Evolutionary conservation across 2,329 filamentous ascomycete species (phyloP), one percentile per base, ranked within the genome.

Genomic region (Ceratocystis lukuohia): DNA sequence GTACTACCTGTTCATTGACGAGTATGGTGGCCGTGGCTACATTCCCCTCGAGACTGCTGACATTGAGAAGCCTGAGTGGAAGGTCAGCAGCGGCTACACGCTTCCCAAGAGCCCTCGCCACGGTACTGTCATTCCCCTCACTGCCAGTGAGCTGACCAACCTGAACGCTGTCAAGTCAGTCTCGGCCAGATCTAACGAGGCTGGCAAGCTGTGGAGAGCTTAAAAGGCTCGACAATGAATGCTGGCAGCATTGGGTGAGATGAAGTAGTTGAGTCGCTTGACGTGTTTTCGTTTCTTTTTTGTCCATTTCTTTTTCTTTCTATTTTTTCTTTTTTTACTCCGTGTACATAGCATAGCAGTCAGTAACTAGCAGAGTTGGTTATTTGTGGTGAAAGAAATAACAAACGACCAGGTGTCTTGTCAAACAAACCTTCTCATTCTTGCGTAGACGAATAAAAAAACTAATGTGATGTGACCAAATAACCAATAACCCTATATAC

Each of bases 1-100:
- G 71, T 83, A 76, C 69, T 83, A 82, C 69, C 77, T 83, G 0
- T 82, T 83, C 59, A 79, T 82, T 0, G 80, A 83, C 59, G 81
- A 83, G 69, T 83, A 81, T 65, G 74, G 71, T 1, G 77, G 75
- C 2, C 76, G 80, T 2, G 80, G 80, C 0, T 83, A 83, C 69
- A 78, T 83, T 10, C 80, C 81, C 0, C 75, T 83, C 0, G 79
- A 81, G 72, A 82, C 81, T 0, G 69, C 71, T 0, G 76, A 83
- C 61, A 78, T 83, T 57, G 74, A 76, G 10, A 78, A 77, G 12
- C 80, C 80, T 0, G 67, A 71, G 5, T 82, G 81, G 81, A 76
- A 74, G 46, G 75, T 82, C 0, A 77, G 80, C 0, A 69, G 69
- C 5, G 75, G 72, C 0, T 82, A 79, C 72, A 77, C 73, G 22